These are phyloP conservation scores for Plectosphaerella cucumerina DNA, from an alignment of 2,329 filamentous ascomycete species.

Conservation along the genomic window DNA sequence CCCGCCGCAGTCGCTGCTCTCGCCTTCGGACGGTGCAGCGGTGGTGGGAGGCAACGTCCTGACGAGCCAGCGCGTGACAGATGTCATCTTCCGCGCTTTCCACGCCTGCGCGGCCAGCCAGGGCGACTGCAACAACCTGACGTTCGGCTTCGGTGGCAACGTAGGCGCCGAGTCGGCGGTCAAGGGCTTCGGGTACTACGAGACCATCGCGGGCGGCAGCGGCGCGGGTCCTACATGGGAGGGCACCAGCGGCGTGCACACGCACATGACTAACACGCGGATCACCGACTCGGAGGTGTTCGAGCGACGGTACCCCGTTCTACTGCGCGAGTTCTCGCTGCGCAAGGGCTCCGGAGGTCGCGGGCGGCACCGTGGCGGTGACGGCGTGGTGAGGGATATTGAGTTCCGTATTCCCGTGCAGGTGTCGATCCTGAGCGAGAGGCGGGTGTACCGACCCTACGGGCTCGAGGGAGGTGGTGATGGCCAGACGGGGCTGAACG, in stretches of 20 bases:
- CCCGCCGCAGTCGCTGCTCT: constrained; percentile 68
- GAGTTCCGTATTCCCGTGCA: constrained; percentile 75
- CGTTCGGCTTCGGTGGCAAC: constrained; percentile 60
- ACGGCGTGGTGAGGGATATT: constrained; percentile 73
- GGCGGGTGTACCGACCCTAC: constrained; percentile 73
- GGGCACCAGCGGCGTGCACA: constrained; percentile 38
- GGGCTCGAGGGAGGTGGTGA: constrained; percentile 81
- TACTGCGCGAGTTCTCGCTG: constrained; percentile 67
- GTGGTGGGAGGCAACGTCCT: constrained; percentile 78
- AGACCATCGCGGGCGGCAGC: constrained; percentile 61
- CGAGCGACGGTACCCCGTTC: constrained; percentile 59
- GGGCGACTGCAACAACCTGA: constrained; percentile 80
- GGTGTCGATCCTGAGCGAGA: constrained; percentile 72
- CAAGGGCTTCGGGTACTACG: constrained; percentile 43
- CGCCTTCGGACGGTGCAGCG: constrained; percentile 70
- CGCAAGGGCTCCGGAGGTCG: constrained; percentile 58
- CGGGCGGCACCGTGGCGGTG: constrained; percentile 65
- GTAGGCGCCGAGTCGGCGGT: constrained; percentile 21
- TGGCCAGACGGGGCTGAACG: constrained; percentile 73
- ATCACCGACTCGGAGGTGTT: constrained; percentile 55
- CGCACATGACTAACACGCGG: constrained; percentile 71
- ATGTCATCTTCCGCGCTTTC: constrained; percentile 62
- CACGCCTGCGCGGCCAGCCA: constrained; percentile 74
- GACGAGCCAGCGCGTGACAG: constrained; percentile 38
- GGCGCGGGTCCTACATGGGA: constrained; percentile 60